Evolutionary conservation across 805 yeast genomes (phyloP), one percentile per base, ranked within the genome.

Genomic region (Cyberlindnera galapagoensis): DNA sequence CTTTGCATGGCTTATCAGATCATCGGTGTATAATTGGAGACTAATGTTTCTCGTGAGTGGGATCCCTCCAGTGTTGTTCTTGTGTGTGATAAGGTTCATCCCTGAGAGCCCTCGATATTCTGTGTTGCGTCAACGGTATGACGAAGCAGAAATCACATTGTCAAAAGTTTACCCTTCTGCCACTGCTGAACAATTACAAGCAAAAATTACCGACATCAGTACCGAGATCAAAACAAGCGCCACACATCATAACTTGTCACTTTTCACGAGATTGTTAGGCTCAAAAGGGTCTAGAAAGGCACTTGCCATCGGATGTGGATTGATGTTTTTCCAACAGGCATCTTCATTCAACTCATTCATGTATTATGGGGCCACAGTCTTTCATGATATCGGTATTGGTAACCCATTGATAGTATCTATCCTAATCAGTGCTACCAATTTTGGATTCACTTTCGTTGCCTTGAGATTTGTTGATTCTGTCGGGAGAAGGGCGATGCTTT

Each of bases 311-410:
- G 63, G 76, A 4, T 66, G 73, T 42, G 68, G 69, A 13, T 52
- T 76, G 26, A 60, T 74, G 64, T 61, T 71, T 40, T 64, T 71
- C 41, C 81, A 76, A 48, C 81, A 75, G 52, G 60, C 67, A 31
- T 65, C 74, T n/a, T 81, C 81, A 34, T 69, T 73, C 49, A 74
- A 74, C 55, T 74, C 76, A 24, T 73, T 76, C 47, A 72, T 75
- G 69, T 75, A 74, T 53, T 76, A 74, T 46, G 71, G 77, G 6
- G 70, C 80, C 8, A 62, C 76, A 10, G 65, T 76, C 28, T 74
- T 76, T 60, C 51, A 65, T 33, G 63, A 67, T 14, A 63, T 72
- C 14, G 74, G 76, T 4, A 56, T 69, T 42, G 46, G 59, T 8
- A 69, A 74, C 47, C 76, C 80, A n/a, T 60, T 75, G 46, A 50